Conservation (phyloP, 768 basidiomycete species). For the Pisolithus albus region DNA sequence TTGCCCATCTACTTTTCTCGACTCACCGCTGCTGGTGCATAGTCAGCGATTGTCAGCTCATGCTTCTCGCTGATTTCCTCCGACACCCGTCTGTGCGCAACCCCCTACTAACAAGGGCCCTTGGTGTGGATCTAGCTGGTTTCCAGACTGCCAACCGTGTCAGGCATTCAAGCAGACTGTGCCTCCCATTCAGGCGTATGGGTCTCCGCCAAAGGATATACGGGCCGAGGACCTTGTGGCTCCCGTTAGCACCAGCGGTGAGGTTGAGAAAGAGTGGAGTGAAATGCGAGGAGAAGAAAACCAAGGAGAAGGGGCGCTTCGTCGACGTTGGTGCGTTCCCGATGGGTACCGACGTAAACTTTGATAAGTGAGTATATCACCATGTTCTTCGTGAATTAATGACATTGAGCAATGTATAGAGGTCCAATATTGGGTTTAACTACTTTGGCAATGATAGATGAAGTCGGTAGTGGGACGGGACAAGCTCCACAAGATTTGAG, state of each 20-base stretch:
- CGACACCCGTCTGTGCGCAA: constrained; percentile 77
- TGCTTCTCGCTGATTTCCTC: constrained; percentile 95
- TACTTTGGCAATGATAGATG: constrained; percentile 30
- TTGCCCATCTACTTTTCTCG: neutral
- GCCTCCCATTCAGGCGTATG: constrained; percentile 68
- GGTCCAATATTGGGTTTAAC: no score
- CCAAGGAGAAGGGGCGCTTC: constrained; percentile 43
- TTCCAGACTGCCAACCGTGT: constrained; percentile 87
- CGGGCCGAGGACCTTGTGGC: constrained; percentile 40
- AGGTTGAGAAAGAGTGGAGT: neutral
- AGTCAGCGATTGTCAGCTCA: constrained; percentile 95
- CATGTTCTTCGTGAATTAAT: neutral
- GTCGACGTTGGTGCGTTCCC: constrained; percentile 84
- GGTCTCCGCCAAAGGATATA: constrained; percentile 79
- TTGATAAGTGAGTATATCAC: constrained; percentile 47
- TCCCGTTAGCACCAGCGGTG: constrained; percentile 4
- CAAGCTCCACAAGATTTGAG: constrained; percentile 80
- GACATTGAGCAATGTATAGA: no score
- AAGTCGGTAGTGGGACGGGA: constrained; percentile 84
- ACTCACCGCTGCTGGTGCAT: neutral
- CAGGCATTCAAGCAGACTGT: constrained; percentile 79
- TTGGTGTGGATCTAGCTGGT: constrained; percentile 89
- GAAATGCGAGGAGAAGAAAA: neutral
- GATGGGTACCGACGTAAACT: constrained; percentile 79
- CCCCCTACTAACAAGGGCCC: constrained; percentile 78